Base-by-base conservation (phyloP, 257 asterid genomes). In the Solanum neorickii region DNA sequence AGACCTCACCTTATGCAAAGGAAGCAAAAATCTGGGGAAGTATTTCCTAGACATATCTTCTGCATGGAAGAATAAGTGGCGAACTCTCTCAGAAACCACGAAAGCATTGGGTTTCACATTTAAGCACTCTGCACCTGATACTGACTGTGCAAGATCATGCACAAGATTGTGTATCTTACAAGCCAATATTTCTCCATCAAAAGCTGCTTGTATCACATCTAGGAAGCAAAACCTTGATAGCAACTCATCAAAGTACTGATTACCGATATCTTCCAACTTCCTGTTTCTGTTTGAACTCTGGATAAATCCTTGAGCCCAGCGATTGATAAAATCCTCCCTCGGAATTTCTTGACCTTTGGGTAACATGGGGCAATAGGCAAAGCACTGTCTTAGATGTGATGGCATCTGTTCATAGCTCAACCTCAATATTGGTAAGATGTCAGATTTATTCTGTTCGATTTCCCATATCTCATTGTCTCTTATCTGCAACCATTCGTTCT, bases 291-390 rank as follows among this genome's bases (percentile, higher is more conserved):
- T 86, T 33, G 87, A 59, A 8, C 91, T 78, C 39, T 86, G 88
- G 18, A 93, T 84, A 33, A 91, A 91, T 41, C 95, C 96, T 59
- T 92, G 93, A 59, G 93, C 96, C 94, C 96, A 93, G 14, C 92
- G 91, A 86, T 91, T 92, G 86, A 92, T 86, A 83, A 92, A 92
- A 16, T 18, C 88, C 74, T 91, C 93, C 86, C 91, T 86, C 1
- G 93, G 93, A 87, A 93, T 89, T 86, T 92, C 92, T 13, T 89
- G 47, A 56, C 92, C 95, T 90, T 91, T 93, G 11, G 93, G 91
- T 52, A 92, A 90, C 93, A 91, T 89, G 62, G 93, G 92, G 91
- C 95, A 94, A 88, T 91, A 94, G 5, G 95, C 93, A 86, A 94
- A 92, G 76, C 95, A 91, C 74, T 91, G 95, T 91, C 88, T 94